Percentiles rank a stretch among this genome's conserved stretches.
Evolutionary conservation across 441 rosid genomes (phyloP).

Genomic region (Rhodomyrtus psidioides): DNA sequence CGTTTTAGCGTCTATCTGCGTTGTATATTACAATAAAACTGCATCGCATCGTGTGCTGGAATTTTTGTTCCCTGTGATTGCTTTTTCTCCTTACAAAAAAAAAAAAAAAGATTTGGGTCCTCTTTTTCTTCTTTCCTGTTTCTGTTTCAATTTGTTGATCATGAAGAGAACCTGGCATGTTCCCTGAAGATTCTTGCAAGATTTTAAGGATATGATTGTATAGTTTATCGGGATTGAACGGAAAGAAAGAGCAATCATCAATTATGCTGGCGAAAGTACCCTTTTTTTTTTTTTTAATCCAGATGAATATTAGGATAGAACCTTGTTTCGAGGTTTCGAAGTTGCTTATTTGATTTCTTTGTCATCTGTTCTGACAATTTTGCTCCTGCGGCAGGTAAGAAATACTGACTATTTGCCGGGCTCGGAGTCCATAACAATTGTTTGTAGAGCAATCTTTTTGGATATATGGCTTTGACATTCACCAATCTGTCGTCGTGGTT

Average conservation of each 20-base stretch:
- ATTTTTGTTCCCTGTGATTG: background rate
- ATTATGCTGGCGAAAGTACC: background rate
- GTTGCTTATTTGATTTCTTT: background rate
- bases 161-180: background rate
- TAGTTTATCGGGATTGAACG: background rate
- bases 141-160: background rate
- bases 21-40: background rate
- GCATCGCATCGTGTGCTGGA: background rate
- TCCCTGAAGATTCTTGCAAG: background rate
- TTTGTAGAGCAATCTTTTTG: background rate
- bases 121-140: background rate
- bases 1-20: background rate
- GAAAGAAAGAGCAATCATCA: background rate
- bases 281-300: no score
- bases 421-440: background rate
- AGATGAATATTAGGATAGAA: background rate
- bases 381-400: background rate
- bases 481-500: constrained; percentile 61
- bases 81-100: background rate
- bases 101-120: background rate
- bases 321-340: background rate
- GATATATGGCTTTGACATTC: constrained; percentile 50
- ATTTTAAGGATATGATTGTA: background rate
- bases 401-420: background rate
- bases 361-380: background rate